Conservation (phyloP, 768 basidiomycete genomes). For the Kwoniella bestiolae region DNA sequence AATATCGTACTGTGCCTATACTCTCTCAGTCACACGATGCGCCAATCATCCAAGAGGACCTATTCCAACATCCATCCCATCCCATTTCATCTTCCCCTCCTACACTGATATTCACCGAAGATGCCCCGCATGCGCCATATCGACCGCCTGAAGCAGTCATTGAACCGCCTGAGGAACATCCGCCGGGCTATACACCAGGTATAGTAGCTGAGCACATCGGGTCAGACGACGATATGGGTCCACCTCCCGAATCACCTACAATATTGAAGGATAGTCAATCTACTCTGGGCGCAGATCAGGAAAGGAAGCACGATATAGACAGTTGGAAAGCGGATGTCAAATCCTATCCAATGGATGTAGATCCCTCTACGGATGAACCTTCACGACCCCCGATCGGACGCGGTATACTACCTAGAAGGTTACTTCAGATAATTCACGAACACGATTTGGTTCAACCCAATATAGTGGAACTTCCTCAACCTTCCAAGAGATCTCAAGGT, state of each 20-base stretch:
- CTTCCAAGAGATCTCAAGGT: conserved; percentile 14
- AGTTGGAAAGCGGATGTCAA: conserved; percentile 29
- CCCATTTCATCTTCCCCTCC: background rate
- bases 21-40: conserved; percentile 1
- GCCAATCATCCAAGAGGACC: background rate
- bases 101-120: conserved; percentile 13
- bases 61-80: background rate
- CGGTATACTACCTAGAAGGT: conserved; percentile 39
- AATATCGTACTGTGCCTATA: conserved; percentile 15
- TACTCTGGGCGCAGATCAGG: background rate
- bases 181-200: conserved; percentile 41
- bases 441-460: conserved; percentile 44
- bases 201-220: conserved; percentile 41
- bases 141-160: conserved; percentile 48
- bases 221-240: conserved; percentile 30
- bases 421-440: conserved; percentile 37
- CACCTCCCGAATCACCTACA: conserved; percentile 5
- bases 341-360: conserved; percentile 23
- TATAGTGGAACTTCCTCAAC: conserved; percentile 32
- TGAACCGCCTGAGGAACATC: conserved; percentile 44
- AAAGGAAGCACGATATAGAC: conserved; percentile 8
- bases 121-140: conserved; percentile 42
- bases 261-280: background rate
- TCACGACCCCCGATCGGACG: conserved; percentile 43
- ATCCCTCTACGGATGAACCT: conserved; percentile 7